Evolutionary conservation across 345 rosid species (phyloP).

Genomic region (Angophora floribunda): DNA sequence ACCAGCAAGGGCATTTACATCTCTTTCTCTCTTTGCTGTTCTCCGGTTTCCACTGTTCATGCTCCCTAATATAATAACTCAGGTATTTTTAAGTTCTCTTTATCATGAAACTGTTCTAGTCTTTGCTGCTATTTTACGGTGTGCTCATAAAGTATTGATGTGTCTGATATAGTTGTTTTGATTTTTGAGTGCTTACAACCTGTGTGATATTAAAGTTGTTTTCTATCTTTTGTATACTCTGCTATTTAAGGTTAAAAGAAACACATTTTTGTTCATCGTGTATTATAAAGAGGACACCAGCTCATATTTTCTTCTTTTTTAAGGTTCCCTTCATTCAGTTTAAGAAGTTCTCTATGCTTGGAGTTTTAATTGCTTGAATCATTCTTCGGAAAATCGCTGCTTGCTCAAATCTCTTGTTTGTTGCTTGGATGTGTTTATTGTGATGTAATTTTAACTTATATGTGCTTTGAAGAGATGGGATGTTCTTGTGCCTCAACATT

Average conservation of each 20-base stretch:
- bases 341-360: background rate
- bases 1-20: constrained; percentile 96
- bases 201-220: background rate
- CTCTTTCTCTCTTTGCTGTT: constrained; percentile 90
- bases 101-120: background rate
- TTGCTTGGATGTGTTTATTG: background rate
- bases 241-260: background rate
- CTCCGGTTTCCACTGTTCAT: constrained; percentile 94
- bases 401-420: background rate
- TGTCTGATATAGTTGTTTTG: background rate
- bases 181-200: background rate
- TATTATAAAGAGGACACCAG: background rate
- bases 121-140: background rate
- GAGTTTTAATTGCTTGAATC: background rate
- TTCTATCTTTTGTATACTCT: background rate
- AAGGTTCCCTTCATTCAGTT: background rate
- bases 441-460: background rate
- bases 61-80: constrained; percentile 94
- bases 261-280: background rate
- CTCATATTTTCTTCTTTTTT: background rate
- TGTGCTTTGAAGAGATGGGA: background rate
- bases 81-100: constrained; percentile 32
- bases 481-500: background rate
- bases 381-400: background rate
- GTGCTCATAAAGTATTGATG: background rate